Base-by-base conservation (phyloP, 345 rosid genomes). In the Rhodamnia argentea region DNA sequence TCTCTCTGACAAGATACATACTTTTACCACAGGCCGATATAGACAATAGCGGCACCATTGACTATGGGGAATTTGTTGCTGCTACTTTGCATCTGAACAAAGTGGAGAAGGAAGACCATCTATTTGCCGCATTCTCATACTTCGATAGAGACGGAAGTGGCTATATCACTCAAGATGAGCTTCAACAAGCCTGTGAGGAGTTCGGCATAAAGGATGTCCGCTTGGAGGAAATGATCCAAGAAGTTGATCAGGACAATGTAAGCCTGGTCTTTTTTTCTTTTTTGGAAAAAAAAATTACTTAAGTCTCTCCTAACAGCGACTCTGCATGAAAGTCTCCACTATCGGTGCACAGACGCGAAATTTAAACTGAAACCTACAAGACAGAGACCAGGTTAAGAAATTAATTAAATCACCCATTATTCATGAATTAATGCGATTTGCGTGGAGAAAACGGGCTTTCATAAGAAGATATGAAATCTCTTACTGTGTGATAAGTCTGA, bases 241-340 rank as follows among this genome's bases (percentile, higher is more conserved):
- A 93, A 91, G 92, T 90, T 27, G 98, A 95, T 91, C 94, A 92
- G 74, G 96, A 95, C 70, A 93, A 95, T 84, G 98, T 95, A 87
- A 94, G 98, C 87, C 40, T 23, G 60, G 26, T 56, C 13, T 3
- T 56, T 10, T 32, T 64, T 27, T 3, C 11, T 3, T 42, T 42
- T 42, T 42, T 42, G 4, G 5, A 6, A 42, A 42, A 42, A 42
- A 42, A 42, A 27, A 29, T 7, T 64, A 16, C 32, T 24, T 64
- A 8, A 9, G 24, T 64, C 78, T 64, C 78, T 64, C 23, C 78
- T 32, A 1, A 32, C 78, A 1, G 24, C 16, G 78, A 22, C 7
- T 16, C 1, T 7, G 20, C 57, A 18, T 18, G 57, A 54, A 54
- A 54, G 57, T 54, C 57, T 54, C 57, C 23, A 54, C 23, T 18